These are phyloP conservation scores for Aspergillus leporis DNA, from an alignment of 495 filamentous ascomycete species.

Conservation along the genomic window DNA sequence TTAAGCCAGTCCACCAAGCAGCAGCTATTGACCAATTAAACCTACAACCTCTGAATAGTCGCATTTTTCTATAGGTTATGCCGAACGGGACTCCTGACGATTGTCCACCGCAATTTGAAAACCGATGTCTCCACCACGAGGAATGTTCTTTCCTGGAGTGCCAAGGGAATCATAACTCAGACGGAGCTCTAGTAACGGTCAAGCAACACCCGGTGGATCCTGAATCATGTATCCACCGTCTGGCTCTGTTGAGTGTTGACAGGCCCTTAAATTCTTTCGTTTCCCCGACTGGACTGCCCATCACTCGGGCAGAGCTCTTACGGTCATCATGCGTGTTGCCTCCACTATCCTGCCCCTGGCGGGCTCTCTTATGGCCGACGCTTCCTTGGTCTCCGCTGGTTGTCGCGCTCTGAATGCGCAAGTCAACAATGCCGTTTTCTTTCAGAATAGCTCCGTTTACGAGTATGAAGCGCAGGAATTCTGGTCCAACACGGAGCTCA, in stretches of 20 bases:
- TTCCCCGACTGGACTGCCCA: not conserved
- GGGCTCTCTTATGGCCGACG: slow-evolving; percentile 12
- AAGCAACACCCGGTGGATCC: not conserved
- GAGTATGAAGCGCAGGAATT: slow-evolving; percentile 34
- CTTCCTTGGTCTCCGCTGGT: slow-evolving; percentile 13
- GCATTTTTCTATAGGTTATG: not conserved
- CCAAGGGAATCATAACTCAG: not conserved
- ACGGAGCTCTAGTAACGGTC: not conserved
- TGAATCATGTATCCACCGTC: not conserved
- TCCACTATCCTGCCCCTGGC: slow-evolving; percentile 24
- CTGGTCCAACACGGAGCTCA: slow-evolving; percentile 40
- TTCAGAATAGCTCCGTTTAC: slow-evolving; percentile 26
- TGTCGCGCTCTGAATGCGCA: slow-evolving; percentile 23
- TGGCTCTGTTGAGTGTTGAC: not conserved
- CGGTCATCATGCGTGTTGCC: slow-evolving; percentile 23
- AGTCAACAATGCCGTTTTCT: slow-evolving; percentile 26
- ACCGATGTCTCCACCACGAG: not conserved
- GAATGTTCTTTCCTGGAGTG: not conserved
- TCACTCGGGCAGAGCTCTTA: not conserved
- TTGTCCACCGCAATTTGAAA: not conserved
- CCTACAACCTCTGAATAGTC: too few species aligned
- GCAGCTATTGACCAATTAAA: not conserved
- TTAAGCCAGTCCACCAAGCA: not conserved
- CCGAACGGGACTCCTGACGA: not conserved
- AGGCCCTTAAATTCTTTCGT: not conserved